phyloP scores from a whole-genome alignment of 345 rosid genomes.

The Hibiscus syriacus region DNA sequence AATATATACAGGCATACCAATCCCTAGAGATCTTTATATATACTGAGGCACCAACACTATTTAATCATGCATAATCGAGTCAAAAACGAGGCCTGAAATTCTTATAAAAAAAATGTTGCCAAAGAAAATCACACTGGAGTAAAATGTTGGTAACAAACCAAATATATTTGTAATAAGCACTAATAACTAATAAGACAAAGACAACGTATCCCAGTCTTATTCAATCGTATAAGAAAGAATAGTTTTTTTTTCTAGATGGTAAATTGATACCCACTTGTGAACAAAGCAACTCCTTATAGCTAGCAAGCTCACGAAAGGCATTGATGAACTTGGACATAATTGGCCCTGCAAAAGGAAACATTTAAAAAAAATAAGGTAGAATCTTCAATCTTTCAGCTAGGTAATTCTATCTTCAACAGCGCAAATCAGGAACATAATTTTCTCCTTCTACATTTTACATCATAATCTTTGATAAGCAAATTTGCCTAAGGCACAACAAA shows the following conservation, averaged over 20 bases:
- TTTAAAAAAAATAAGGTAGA: conserved; percentile 6
- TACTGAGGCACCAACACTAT: background rate
- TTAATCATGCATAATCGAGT: background rate
- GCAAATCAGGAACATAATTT: background rate
- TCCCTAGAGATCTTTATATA: background rate
- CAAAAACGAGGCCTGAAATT: no score
- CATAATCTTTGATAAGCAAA: background rate
- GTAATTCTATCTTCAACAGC: background rate
- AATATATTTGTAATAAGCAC: background rate
- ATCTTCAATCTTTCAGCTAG: background rate
- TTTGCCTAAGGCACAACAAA: background rate
- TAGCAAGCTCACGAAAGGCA: conserved; percentile 69
- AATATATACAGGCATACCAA: background rate
- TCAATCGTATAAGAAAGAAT: background rate
- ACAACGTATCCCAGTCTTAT: background rate
- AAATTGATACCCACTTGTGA: conserved; percentile 25
- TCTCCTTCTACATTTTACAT: background rate
- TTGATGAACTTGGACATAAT: conserved; percentile 59
- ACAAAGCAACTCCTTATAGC: conserved; percentile 79
- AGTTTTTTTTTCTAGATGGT: background rate
- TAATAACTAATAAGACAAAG: background rate
- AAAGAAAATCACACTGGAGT: background rate
- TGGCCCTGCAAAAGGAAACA: no score
- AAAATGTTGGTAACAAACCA: background rate
- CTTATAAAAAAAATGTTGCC: background rate